Conservation (phyloP, 2,329 filamentous ascomycete genomes). For the Colletotrichum echinochloae region DNA sequence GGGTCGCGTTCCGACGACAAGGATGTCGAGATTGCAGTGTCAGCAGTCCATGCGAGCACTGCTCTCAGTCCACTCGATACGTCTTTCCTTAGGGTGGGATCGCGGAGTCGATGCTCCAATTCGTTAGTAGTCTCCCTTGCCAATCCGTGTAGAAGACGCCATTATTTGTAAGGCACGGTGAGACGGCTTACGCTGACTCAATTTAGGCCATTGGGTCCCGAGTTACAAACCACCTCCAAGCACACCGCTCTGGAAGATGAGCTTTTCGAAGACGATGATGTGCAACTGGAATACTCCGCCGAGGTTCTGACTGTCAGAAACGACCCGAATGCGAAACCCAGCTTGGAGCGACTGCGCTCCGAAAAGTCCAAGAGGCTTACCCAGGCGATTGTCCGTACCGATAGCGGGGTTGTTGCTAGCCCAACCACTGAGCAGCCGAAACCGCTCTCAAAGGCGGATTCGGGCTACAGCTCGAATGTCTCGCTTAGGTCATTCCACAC, state of each 20-base stretch:
- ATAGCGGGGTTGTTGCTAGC: conserved; percentile 64
- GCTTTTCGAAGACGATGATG: conserved; percentile 59
- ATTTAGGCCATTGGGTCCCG: conserved; percentile 47
- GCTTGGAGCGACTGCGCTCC: conserved; percentile 42
- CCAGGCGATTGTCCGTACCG: conserved; percentile 52
- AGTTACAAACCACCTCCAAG: conserved; percentile 61
- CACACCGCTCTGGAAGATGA: conserved; percentile 60
- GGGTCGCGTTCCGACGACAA: neutral
- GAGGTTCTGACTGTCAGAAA: conserved; percentile 56
- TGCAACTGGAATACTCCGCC: conserved; percentile 48
- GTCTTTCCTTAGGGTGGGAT: conserved; percentile 8
- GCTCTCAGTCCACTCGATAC: conserved; percentile 28
- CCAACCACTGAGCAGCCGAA: conserved; percentile 57
- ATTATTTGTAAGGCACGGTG: conserved; percentile 35
- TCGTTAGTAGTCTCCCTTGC: conserved; percentile 33
- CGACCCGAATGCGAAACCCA: conserved; percentile 59
- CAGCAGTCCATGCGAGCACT: conserved; percentile 14
- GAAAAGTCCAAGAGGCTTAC: conserved; percentile 42
- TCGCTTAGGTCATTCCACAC: conserved; percentile 66
- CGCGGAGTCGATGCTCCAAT: neutral
- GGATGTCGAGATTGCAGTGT: conserved; percentile 7
- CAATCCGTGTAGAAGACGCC: conserved; percentile 18
- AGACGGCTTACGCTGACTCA: conserved; percentile 51
- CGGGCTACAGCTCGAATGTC: conserved; percentile 71
- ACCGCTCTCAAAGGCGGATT: conserved; percentile 68